These are phyloP conservation scores for Trichocomaceae sp. DNA, from an alignment of 2,329 filamentous ascomycete genomes.

Conservation along the genomic window DNA sequence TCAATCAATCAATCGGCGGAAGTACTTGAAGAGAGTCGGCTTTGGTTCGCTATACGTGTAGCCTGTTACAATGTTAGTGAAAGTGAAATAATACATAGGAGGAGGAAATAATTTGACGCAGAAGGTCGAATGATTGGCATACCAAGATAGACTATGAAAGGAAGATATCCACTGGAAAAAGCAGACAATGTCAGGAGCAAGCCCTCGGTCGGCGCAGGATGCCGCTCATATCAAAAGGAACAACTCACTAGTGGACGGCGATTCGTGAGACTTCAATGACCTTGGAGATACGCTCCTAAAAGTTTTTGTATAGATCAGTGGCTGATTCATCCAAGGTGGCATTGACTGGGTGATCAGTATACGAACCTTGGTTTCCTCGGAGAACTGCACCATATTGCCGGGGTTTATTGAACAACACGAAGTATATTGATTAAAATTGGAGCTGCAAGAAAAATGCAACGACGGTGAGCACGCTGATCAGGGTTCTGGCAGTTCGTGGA, in stretches of 20 bases:
- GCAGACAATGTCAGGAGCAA: neutral
- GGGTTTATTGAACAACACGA: neutral
- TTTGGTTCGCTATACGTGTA: slow-evolving; percentile 92
- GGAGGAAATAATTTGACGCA: neutral
- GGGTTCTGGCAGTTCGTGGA: neutral
- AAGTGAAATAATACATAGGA: neutral
- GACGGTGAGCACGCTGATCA: neutral
- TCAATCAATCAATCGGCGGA: slow-evolving; percentile 22
- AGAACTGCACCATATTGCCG: slow-evolving; percentile 57
- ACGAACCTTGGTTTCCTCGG: slow-evolving; percentile 90
- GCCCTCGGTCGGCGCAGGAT: neutral
- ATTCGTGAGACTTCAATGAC: slow-evolving; percentile 91
- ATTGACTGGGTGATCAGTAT: neutral
- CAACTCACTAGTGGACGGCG: slow-evolving; percentile 84
- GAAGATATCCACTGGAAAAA: slow-evolving; percentile 74
- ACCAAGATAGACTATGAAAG: slow-evolving; percentile 95
- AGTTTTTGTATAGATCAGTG: neutral
- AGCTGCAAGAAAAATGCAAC: neutral
- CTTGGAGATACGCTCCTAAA: slow-evolving; percentile 91
- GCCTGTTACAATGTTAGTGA: slow-evolving; percentile 45
- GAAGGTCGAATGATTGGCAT: slow-evolving; percentile 26
- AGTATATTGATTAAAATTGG: neutral
- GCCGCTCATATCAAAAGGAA: neutral
- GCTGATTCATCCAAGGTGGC: neutral
- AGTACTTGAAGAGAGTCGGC: slow-evolving; percentile 68